Evolutionary conservation across 2,329 filamentous ascomycete genomes (phyloP).

Genomic region (Colletotrichum eleusines): DNA sequence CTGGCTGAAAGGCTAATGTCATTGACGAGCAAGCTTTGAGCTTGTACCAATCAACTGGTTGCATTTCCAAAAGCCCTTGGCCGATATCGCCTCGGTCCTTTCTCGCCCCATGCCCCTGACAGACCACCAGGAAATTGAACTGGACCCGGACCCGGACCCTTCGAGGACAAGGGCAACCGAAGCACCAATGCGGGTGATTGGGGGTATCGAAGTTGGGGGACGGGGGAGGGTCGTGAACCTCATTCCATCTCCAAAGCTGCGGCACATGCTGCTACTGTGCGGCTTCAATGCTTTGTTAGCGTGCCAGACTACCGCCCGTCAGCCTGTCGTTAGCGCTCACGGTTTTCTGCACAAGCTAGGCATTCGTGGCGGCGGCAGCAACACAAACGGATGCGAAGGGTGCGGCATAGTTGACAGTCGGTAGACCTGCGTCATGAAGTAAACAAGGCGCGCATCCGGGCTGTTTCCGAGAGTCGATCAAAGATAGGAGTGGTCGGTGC

Average conservation of each 20-base stretch:
- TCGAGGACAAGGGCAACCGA: constrained; percentile 26
- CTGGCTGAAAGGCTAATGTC: constrained; percentile 42
- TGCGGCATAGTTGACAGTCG: neutral
- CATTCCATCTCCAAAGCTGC: constrained; percentile 21
- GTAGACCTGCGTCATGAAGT: constrained; percentile 28
- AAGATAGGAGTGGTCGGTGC: neutral
- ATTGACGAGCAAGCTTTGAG: constrained; percentile 40
- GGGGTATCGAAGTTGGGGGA: constrained; percentile 25
- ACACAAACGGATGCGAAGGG: neutral
- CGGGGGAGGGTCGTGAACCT: constrained; percentile 21
- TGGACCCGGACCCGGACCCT: constrained; percentile 41
- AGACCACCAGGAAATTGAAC: constrained; percentile 27
- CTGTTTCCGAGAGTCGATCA: constrained; percentile 6
- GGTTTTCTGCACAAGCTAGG: constrained; percentile 11
- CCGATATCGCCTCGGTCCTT: constrained; percentile 41
- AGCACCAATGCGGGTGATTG: constrained; percentile 41
- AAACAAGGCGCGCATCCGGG: constrained; percentile 15
- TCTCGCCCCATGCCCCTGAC: constrained; percentile 25
- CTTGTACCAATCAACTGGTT: constrained; percentile 41
- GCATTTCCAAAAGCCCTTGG: constrained; percentile 43
- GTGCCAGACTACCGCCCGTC: constrained; percentile 5
- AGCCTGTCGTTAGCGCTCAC: constrained; percentile 4
- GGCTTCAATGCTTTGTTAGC: constrained; percentile 1
- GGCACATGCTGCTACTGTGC: constrained; percentile 34
- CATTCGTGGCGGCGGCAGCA: constrained; percentile 1